phyloP scores from a whole-genome alignment of 192 early-diverging fungal genomes.

The Entomortierella beljakovae region DNA sequence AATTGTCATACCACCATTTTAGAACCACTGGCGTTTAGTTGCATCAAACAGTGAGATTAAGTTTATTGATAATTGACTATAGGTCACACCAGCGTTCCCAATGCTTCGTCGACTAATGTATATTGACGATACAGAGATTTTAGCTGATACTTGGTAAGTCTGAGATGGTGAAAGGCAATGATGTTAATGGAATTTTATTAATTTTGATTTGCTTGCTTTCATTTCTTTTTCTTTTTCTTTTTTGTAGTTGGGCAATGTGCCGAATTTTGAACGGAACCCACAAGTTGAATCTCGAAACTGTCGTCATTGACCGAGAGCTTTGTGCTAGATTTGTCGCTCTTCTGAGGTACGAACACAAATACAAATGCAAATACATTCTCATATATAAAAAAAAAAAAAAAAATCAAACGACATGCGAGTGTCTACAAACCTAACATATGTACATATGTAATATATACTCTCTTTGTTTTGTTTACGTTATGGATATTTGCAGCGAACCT shows the following conservation, averaged over 20 bases:
- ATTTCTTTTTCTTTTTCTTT: too few relatives aligned
- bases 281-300: constrained; percentile 49
- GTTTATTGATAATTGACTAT: background rate
- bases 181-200: too few relatives aligned
- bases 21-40: too few relatives aligned
- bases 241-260: constrained; percentile 50
- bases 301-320: constrained; percentile 41
- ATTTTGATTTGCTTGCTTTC: background rate
- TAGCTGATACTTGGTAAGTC: constrained; percentile 48
- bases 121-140: constrained; percentile 48
- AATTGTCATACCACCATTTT: background rate
- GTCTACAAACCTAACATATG: background rate
- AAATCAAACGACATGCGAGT: background rate
- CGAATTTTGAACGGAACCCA: constrained; percentile 51
- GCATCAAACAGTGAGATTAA: too few relatives aligned
- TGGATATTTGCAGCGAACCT: constrained; percentile 25
- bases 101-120: constrained; percentile 49
- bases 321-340: constrained; percentile 40
- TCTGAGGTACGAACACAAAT: constrained; percentile 15
- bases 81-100: constrained; percentile 52
- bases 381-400: too few relatives aligned
- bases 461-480: background rate
- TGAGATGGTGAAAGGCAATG: too few relatives aligned
- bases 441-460: background rate
- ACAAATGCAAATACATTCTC: background rate